Conservation (phyloP, 2,329 filamentous ascomycete genomes). For the Tolypocladium tropicale region DNA sequence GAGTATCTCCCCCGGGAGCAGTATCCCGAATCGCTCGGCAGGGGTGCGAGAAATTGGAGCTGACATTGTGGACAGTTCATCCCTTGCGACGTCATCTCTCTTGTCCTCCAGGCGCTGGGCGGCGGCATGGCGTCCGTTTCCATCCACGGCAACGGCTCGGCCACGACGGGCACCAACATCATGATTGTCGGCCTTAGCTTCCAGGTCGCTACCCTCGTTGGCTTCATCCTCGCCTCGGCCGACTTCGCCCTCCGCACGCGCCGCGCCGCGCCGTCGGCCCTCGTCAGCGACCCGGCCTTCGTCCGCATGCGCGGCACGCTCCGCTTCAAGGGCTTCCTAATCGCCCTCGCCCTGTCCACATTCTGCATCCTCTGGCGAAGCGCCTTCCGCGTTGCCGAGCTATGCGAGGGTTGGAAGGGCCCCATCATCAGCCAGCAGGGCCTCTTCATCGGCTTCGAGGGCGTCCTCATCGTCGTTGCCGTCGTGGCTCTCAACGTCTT, state of each 20-base stretch:
- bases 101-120: slow-evolving; percentile 50
- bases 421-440: slow-evolving; percentile 43
- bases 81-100: slow-evolving; percentile 49
- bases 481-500: slow-evolving; percentile 32
- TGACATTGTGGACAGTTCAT: slow-evolving; percentile 36
- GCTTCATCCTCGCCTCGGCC: slow-evolving; percentile 39
- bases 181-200: slow-evolving; percentile 54
- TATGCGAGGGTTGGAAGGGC: slow-evolving; percentile 53
- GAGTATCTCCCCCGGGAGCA: slow-evolving; percentile 8
- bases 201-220: slow-evolving; percentile 46
- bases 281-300: slow-evolving; percentile 15
- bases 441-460: slow-evolving; percentile 49
- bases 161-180: slow-evolving; percentile 42
- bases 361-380: slow-evolving; percentile 53
- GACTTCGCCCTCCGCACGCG: slow-evolving; percentile 39
- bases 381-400: slow-evolving; percentile 55
- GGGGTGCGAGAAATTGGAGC: too few relatives aligned
- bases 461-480: slow-evolving; percentile 39
- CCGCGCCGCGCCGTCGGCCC: slow-evolving; percentile 6
- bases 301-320: slow-evolving; percentile 26
- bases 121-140: slow-evolving; percentile 42
- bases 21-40: too few relatives aligned
- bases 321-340: slow-evolving; percentile 43
- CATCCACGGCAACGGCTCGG: slow-evolving; percentile 21
- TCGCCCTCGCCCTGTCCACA: slow-evolving; percentile 46